Evolutionary conservation across 345 rosid genomes (phyloP).

Genomic region (Salix caprea): DNA sequence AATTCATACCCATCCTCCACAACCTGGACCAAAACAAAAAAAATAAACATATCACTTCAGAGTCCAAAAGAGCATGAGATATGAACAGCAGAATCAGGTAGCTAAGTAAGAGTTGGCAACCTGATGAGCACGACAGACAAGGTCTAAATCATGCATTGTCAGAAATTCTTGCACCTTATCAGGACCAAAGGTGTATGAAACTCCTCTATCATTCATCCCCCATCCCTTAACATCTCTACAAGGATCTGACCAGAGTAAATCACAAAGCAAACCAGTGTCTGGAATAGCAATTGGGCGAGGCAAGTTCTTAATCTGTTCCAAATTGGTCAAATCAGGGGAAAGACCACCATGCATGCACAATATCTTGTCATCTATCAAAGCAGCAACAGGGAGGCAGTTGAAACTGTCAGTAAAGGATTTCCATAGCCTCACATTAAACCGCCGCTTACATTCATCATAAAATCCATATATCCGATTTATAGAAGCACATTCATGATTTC

Average conservation of each 20-base stretch:
- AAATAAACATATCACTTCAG: background rate
- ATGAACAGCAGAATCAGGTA: background rate
- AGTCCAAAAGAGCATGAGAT: slow-evolving; percentile 3
- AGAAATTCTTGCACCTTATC: slow-evolving; percentile 77
- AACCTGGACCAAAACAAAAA: slow-evolving; percentile 43
- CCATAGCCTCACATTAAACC: slow-evolving; percentile 87
- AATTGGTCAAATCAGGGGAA: slow-evolving; percentile 69
- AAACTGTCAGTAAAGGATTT: slow-evolving; percentile 78
- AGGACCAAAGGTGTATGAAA: slow-evolving; percentile 72
- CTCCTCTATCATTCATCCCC: slow-evolving; percentile 90
- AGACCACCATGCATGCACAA: slow-evolving; percentile 94
- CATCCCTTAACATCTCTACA: slow-evolving; percentile 72
- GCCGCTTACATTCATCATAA: slow-evolving; percentile 84
- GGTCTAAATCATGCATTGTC: slow-evolving; percentile 69
- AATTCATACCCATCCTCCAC: slow-evolving; percentile 99
- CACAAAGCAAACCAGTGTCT: slow-evolving; percentile 71
- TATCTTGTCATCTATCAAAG: slow-evolving; percentile 78
- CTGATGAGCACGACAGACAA: slow-evolving; percentile 95
- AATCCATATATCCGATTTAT: slow-evolving; percentile 85
- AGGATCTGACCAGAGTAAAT: slow-evolving; percentile 95
- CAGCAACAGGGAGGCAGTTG: slow-evolving; percentile 85
- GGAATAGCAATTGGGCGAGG: slow-evolving; percentile 68
- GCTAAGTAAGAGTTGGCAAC: slow-evolving; percentile 26
- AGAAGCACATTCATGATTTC: slow-evolving; percentile 86
- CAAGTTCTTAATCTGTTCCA: slow-evolving; percentile 71